A percentile compares a stretch with the other conserved stretches of the same genome.
phyloP scores from a whole-genome alignment of 441 rosid species.

The Aleurites moluccanus region DNA sequence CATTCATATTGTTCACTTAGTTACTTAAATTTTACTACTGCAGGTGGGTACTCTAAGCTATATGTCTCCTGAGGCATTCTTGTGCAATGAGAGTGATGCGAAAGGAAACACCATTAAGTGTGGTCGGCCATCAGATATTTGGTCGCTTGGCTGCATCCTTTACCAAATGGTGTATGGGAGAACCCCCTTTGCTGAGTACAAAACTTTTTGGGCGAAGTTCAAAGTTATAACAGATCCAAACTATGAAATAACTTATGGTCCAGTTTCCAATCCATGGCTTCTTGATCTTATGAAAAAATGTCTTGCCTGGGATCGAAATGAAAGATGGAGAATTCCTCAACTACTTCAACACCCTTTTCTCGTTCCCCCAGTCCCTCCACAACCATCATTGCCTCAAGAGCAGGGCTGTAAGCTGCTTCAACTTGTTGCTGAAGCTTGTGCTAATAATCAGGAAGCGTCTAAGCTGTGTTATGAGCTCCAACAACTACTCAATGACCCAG shows the following conservation, averaged over 20 bases:
- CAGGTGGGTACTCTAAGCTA: slow-evolving; percentile 98
- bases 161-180: slow-evolving; percentile 99
- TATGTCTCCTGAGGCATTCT: slow-evolving; percentile 99
- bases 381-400: slow-evolving; percentile 34
- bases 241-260: slow-evolving; percentile 69
- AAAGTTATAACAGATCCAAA: slow-evolving; percentile 94
- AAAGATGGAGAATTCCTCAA: slow-evolving; percentile 97
- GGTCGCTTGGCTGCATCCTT: slow-evolving; percentile 99
- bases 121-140: slow-evolving; percentile 95
- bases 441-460: slow-evolving; percentile 41
- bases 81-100: slow-evolving; percentile 92
- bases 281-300: slow-evolving; percentile 95
- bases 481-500: slow-evolving; percentile 47
- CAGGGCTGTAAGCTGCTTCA: slow-evolving; percentile 49
- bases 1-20: not conserved
- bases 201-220: slow-evolving; percentile 96
- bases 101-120: slow-evolving; percentile 91
- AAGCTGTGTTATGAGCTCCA: slow-evolving; percentile 47
- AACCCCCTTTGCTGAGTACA: slow-evolving; percentile 93
- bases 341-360: slow-evolving; percentile 93
- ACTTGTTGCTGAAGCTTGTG: slow-evolving; percentile 55
- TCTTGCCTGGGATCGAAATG: slow-evolving; percentile 89
- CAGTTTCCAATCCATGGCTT: slow-evolving; percentile 84
- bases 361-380: slow-evolving; percentile 63
- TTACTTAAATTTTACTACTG: slow-evolving; percentile 14